These are phyloP conservation scores for Hura crepitans DNA, from an alignment of 441 rosid species.

Conservation along the genomic window DNA sequence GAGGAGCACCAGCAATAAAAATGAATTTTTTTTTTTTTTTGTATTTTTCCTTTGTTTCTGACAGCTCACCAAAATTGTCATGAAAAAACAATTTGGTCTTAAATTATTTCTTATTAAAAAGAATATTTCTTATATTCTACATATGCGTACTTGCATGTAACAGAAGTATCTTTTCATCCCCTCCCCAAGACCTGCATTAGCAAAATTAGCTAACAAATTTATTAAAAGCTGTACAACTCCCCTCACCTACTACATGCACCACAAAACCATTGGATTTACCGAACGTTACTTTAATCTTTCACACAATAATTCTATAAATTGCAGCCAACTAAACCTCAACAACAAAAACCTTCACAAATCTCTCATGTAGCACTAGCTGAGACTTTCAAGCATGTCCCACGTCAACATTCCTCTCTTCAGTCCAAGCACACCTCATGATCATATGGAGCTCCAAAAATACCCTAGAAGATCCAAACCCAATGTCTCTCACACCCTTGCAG, in stretches of 20 bases:
- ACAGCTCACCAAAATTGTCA: constrained; percentile 14
- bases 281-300: constrained; percentile 32
- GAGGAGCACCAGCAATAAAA: not conserved
- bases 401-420: not conserved
- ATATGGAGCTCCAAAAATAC: constrained; percentile 40
- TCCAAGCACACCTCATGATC: not conserved
- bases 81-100: not conserved
- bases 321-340: constrained; percentile 29
- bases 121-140: not conserved
- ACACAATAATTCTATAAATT: not conserved
- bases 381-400: constrained; percentile 8
- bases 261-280: constrained; percentile 35
- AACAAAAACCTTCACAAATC: constrained; percentile 21
- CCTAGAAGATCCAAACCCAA: constrained; percentile 26
- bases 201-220: constrained; percentile 1
- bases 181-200: not conserved
- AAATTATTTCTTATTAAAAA: not conserved
- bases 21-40: too few relatives aligned
- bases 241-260: constrained; percentile 43
- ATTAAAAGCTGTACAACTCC: constrained; percentile 31
- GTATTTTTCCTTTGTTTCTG: constrained; percentile 16
- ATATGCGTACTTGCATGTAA: not conserved
- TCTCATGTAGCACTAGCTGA: constrained; percentile 29
- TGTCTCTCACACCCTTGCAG: constrained; percentile 51
- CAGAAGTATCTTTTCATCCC: not conserved